Evolutionary conservation across 257 asterid genomes (phyloP).

Genomic region (Perilla frutescens): DNA sequence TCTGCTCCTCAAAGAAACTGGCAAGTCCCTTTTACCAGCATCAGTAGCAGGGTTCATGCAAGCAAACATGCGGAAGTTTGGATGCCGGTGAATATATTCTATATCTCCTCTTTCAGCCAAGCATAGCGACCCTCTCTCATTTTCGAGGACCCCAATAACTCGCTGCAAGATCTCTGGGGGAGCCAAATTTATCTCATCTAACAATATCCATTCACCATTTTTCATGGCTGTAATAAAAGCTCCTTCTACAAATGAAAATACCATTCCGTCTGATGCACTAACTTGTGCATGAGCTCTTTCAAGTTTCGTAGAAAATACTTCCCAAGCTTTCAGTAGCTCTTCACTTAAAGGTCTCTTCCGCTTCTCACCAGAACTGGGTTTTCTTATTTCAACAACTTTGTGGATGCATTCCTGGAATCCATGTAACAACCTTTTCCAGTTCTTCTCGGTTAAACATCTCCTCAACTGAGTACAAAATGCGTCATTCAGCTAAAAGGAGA

Average conservation of each 20-base stretch:
- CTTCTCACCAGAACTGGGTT: constrained; percentile 60
- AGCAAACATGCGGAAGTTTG: constrained; percentile 85
- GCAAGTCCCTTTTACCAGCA: constrained; percentile 96
- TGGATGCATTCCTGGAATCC: constrained; percentile 61
- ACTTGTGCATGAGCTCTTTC: constrained; percentile 72
- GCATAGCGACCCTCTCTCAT: constrained; percentile 85
- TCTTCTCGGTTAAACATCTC: constrained; percentile 52
- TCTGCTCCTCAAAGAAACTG: constrained; percentile 76
- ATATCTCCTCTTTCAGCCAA: constrained; percentile 95
- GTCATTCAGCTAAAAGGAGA: constrained; percentile 60
- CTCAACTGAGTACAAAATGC: constrained; percentile 48
- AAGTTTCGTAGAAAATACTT: constrained; percentile 59
- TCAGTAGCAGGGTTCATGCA: constrained; percentile 99
- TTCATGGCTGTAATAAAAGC: constrained; percentile 81
- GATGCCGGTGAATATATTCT: constrained; percentile 65
- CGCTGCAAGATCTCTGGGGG: constrained; percentile 98
- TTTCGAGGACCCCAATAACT: constrained; percentile 86
- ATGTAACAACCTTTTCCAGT: constrained; percentile 74
- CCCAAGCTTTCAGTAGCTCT: constrained; percentile 63
- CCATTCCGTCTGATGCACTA: constrained; percentile 76
- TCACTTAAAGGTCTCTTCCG: constrained; percentile 77
- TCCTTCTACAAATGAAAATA: constrained; percentile 97
- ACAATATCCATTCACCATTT: constrained; percentile 95
- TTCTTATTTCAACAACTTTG: constrained; percentile 55
- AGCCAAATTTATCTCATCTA: constrained; percentile 98